phyloP scores from a whole-genome alignment of 228 moss, liverwort and hornwort species.

The Sphagnum magellanicum region DNA sequence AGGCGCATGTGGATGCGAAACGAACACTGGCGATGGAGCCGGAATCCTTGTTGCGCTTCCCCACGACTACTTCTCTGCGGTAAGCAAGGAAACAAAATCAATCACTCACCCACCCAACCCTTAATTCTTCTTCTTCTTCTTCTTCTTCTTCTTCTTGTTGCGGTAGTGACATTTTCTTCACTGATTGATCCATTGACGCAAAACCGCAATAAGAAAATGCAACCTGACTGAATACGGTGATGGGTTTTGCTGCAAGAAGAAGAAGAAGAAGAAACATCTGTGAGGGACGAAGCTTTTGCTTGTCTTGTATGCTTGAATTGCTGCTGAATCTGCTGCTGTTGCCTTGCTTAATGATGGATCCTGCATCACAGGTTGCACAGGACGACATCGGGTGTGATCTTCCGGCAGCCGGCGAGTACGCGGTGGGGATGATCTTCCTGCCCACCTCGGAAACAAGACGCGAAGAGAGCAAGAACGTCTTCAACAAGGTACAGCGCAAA shows the following conservation, averaged over 20 bases:
- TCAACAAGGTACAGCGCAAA: slow-evolving; percentile 26
- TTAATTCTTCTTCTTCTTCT: neutral
- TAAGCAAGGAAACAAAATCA: neutral
- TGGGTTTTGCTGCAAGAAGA: too few species aligned
- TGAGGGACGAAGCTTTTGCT: too few species aligned
- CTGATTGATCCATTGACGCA: too few species aligned
- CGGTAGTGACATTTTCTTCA: neutral
- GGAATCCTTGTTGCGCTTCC: slow-evolving; percentile 67
- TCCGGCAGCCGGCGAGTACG: slow-evolving; percentile 48
- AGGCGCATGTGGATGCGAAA: slow-evolving; percentile 75
- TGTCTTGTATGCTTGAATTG: too few species aligned
- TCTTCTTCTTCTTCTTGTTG: neutral
- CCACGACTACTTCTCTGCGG: slow-evolving; percentile 59
- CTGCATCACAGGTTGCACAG: slow-evolving; percentile 36
- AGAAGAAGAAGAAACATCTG: too few species aligned
- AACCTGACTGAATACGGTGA: too few species aligned
- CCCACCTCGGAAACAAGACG: slow-evolving; percentile 48
- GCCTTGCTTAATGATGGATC: too few species aligned
- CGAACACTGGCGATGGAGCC: slow-evolving; percentile 73
- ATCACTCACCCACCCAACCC: too few species aligned
- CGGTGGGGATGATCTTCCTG: slow-evolving; percentile 76
- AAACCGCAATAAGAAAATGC: too few species aligned
- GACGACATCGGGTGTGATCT: slow-evolving; percentile 51
- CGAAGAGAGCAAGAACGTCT: slow-evolving; percentile 33
- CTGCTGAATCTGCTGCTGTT: too few species aligned